Evolutionary conservation across 139 green algal genomes (phyloP), one percentile per base, ranked within the genome.

Genomic region (Deuterostichococcus epilithicus): DNA sequence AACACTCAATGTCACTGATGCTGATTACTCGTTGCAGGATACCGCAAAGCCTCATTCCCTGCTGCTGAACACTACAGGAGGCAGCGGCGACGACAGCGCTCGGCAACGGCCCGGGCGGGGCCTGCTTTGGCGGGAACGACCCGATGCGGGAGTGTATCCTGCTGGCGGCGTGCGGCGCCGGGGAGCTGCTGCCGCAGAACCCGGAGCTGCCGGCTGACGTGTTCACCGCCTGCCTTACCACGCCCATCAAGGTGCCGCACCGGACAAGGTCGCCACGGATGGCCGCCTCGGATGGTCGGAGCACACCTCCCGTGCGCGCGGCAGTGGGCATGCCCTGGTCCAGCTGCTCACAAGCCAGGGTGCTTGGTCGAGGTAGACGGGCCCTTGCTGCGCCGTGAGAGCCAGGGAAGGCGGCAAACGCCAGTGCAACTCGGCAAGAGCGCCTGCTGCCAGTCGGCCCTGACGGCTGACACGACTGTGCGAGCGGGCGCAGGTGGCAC

Each of bases 171-270:
- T 99, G 94, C 76, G 88, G 86, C 3, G 89, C 91, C 26, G 80
- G 90, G 38, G 93, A 99, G 89, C 77, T 91, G 79, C 90, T 99
- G 81, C 94, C 94, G 0, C 93, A 98, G 85, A 91, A 90, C 70
- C 84, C 92, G 1, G 89, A 95, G 39, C 89, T 99, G 45, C 95
- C 96, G 5, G 96, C 95, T 1, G 96, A 99, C 74, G 84, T 98
- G 13, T 99, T 99, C 88, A 98, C 94, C 15, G 86, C 93, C 0
- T 99, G 96, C 86, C 84, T 99, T n/a, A 99, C 95, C 20, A 99
- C 96, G 0, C 96, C 96, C 76, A 98, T 99, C 85, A 97, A 97
- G 84, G 89, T 90, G 65, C 0, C 68, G 20, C 20, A 37, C 26
- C 1, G 25, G 33, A 28, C 2, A 39, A 67, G 59, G 10, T 34